These are phyloP conservation scores for Cardiospermum halicacabum DNA, from an alignment of 345 rosid species.

Conservation along the genomic window DNA sequence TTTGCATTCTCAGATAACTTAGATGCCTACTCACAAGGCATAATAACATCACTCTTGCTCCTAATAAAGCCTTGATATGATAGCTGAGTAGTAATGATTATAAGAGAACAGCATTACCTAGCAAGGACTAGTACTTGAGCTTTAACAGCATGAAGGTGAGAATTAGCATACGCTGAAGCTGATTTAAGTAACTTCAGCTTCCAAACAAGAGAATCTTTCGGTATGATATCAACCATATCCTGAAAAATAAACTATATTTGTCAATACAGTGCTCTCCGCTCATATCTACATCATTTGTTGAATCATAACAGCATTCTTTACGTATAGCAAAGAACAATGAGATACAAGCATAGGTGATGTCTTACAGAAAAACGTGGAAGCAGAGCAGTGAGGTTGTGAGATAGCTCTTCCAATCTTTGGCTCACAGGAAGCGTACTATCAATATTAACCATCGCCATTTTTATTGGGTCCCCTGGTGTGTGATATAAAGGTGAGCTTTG, in stretches of 20 bases:
- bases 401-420: neutral
- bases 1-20: too few relatives aligned
- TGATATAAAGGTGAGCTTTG: too few relatives aligned
- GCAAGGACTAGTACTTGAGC: constrained; percentile 61
- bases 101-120: constrained; percentile 32
- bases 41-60: too few relatives aligned
- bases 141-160: constrained; percentile 45
- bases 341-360: too few relatives aligned
- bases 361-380: constrained; percentile 12
- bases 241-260: constrained; percentile 12
- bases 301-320: too few relatives aligned
- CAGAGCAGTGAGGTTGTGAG: constrained; percentile 13
- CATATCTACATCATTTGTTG: too few relatives aligned
- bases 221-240: constrained; percentile 30
- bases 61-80: too few relatives aligned
- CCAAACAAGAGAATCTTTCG: constrained; percentile 34
- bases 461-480: constrained; percentile 6
- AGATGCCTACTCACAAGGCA: too few relatives aligned
- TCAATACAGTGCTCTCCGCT: too few relatives aligned
- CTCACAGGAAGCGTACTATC: neutral
- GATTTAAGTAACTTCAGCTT: constrained; percentile 39
- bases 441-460: constrained; percentile 6
- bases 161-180: constrained; percentile 54
- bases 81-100: too few relatives aligned
- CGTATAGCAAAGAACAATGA: too few relatives aligned